Percentiles rank a stretch among this genome's conserved stretches.
Conservation (phyloP, 2,329 filamentous ascomycete species). For the Beauveria varroae region DNA sequence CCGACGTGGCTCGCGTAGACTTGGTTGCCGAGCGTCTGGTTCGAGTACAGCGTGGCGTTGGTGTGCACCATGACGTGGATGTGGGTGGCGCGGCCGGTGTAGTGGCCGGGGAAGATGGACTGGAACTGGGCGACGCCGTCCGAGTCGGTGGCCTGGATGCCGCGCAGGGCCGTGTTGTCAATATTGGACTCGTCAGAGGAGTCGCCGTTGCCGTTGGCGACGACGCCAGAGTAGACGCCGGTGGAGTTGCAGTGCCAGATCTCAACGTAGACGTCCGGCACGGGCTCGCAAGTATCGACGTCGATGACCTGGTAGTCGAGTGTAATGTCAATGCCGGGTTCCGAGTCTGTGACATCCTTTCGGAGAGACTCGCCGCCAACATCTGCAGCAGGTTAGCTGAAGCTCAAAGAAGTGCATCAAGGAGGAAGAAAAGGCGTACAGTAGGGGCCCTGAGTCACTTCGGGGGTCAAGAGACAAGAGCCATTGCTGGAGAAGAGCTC, state of each 20-base stretch:
- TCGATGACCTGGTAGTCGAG: conserved; percentile 38
- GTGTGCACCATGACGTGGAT: conserved; percentile 37
- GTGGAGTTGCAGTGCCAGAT: conserved; percentile 39
- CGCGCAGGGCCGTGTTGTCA: conserved; percentile 27
- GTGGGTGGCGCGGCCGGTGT: conserved; percentile 37
- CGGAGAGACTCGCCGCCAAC: conserved; percentile 25
- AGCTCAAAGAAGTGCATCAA: not conserved
- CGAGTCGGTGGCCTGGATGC: conserved; percentile 31
- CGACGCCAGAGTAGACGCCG: conserved; percentile 36
- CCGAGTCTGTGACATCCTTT: conserved; percentile 31
- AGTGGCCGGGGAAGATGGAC: conserved; percentile 38
- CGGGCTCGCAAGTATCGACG: conserved; percentile 32
- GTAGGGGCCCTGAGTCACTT: conserved; percentile 43
- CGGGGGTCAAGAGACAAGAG: conserved; percentile 41
- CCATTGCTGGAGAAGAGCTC: conserved; percentile 31
- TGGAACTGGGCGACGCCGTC: conserved; percentile 37
- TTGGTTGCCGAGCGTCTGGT: conserved; percentile 27
- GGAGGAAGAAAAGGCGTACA: conserved; percentile 18
- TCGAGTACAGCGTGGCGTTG: conserved; percentile 25
- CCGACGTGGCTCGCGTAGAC: conserved; percentile 49
- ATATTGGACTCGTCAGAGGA: conserved; percentile 28
- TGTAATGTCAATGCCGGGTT: conserved; percentile 31
- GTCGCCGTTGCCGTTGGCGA: conserved; percentile 33
- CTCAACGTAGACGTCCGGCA: conserved; percentile 33
- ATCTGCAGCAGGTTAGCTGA: conserved; percentile 14